Evolutionary conservation across 169 alveolate genomes (phyloP).

Genomic region (Eimeria praecox): DNA sequence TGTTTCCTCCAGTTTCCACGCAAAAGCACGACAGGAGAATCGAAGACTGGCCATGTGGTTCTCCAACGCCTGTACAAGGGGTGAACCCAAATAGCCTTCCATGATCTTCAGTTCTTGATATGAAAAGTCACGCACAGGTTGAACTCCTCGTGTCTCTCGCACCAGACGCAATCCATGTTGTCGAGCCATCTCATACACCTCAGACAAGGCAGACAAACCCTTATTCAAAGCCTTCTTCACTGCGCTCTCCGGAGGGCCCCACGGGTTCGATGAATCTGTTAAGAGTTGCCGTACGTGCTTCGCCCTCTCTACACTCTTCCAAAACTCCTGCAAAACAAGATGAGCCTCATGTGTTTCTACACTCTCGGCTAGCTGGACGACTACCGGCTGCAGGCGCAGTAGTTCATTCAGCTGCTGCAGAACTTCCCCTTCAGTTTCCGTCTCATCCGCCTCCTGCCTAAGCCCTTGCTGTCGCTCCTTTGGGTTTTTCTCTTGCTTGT

Average conservation of each 20-base stretch:
- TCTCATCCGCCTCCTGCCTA: background rate
- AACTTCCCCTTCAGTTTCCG: background rate
- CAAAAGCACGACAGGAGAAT: background rate
- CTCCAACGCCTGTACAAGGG: slow-evolving; percentile 11
- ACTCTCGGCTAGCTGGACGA: slow-evolving; percentile 3
- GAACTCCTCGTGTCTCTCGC: background rate
- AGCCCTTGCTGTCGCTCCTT: background rate
- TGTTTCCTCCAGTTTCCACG: background rate
- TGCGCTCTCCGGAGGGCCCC: background rate
- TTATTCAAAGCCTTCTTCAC: background rate
- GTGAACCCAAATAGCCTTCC: slow-evolving; percentile 3
- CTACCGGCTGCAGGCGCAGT: slow-evolving; percentile 9
- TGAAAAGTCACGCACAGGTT: background rate
- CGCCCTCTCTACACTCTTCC: background rate
- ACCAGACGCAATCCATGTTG: background rate
- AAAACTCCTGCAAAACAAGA: background rate
- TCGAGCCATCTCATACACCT: background rate
- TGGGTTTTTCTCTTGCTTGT: background rate
- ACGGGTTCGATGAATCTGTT: background rate
- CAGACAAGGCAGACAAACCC: background rate
- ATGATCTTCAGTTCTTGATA: background rate
- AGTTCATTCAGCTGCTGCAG: background rate
- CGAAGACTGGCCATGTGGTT: background rate
- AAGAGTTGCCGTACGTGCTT: background rate
- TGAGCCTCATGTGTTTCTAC: background rate